Evolutionary conservation across 2,329 filamentous ascomycete genomes (phyloP), one percentile per base, ranked within the genome.

Genomic region (Claviceps paspali): DNA sequence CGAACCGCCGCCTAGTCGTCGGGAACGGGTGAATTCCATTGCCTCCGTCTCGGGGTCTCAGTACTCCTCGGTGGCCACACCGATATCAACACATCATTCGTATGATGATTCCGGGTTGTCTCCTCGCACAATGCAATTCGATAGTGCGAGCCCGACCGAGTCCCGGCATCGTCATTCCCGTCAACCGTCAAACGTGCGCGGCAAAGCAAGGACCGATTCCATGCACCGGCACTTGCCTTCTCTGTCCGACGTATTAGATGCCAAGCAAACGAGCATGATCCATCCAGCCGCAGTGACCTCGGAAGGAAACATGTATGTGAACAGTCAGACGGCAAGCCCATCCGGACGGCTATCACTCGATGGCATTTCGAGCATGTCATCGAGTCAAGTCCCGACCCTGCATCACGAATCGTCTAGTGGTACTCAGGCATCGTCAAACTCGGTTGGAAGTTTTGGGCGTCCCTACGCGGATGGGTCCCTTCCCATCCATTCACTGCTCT

Each of bases 401-500:
- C 61, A 56, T 28, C 62, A 65, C 21, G 65, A 70, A 30, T 56
- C 60, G 3, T 67, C 64, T 4, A 54, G 46, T 12, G 61, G 61
- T 23, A 69, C 62, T 33, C 51, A 56, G 29, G 55, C 57, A 2
- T 65, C 67, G 2, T 48, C 54, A 2, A 60, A 54, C 11, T 63
- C 64, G 1, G 56, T 55, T 17, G 43, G 43, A 14, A 54, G 50
- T 24, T 51, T 51, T 36, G 43, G 48, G 2, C 57, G 68, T 29
- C 64, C 63, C 4, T 60, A 64, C 0, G 61, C 64, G 33, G 70
- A 73, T 27, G 63, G 66, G 0, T 57, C 66, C 1, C 45, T 74
- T 9, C 68, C 70, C 1, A 73, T 74, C 18, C 69, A 73, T 43
- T 63, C 68, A 0, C 54, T 75, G 1, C 52, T 74, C 15, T 61